Conservation (phyloP, 164 flowering plant genomes). For the Aristolochia fimbriata region DNA sequence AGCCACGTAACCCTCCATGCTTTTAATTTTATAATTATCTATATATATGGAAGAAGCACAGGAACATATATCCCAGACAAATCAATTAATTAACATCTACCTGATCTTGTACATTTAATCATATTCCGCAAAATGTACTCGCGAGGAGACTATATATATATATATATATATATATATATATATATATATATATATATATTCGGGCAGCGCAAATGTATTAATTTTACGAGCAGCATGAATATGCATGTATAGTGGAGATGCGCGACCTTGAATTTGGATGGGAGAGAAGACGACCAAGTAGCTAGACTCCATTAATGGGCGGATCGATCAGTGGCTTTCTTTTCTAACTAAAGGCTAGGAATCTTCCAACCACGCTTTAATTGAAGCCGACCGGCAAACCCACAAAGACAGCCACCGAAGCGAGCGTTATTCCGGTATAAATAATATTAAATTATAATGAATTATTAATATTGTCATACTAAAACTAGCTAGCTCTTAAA, state of each 20-base stretch:
- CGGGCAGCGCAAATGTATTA: too few relatives aligned
- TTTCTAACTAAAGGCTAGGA: background rate
- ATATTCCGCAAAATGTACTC: background rate
- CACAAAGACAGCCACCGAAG: background rate
- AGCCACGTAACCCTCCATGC: too few relatives aligned
- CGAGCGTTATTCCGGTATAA: too few relatives aligned
- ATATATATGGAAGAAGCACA: too few relatives aligned
- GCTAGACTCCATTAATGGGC: constrained; percentile 1
- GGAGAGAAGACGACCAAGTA: background rate
- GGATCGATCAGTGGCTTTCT: constrained; percentile 1
- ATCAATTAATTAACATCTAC: too few relatives aligned
- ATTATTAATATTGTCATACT: background rate
- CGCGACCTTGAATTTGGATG: background rate
- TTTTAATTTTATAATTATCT: too few relatives aligned
- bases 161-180: too few relatives aligned
- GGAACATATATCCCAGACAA: background rate
- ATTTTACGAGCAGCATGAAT: background rate
- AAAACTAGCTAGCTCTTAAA: too few relatives aligned
- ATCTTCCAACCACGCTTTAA: constrained; percentile 1
- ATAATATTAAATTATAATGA: too few relatives aligned
- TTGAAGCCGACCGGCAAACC: background rate
- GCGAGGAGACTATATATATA: too few relatives aligned
- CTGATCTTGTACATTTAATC: background rate
- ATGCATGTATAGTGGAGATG: background rate
- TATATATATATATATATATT: too few relatives aligned